Percentiles rank a stretch among this genome's conserved stretches.
phyloP scores from a whole-genome alignment of 306 rosid species.

The Potentilla sterilis region DNA sequence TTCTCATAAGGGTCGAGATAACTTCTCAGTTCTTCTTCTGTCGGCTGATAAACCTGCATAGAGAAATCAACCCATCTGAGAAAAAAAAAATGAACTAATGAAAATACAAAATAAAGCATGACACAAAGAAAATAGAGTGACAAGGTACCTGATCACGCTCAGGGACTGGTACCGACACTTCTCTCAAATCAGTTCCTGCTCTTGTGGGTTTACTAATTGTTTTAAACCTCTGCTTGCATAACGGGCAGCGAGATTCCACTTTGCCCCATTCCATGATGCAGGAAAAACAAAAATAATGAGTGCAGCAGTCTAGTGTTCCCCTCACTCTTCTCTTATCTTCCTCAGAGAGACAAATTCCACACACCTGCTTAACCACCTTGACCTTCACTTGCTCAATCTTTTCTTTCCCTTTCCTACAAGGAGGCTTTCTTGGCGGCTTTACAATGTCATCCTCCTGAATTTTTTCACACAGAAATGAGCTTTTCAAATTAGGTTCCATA shows the following conservation, averaged over 20 bases:
- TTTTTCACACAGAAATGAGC: slow-evolving; percentile 39
- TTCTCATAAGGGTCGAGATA: slow-evolving; percentile 88
- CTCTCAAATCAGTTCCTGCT: slow-evolving; percentile 67
- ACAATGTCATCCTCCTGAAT: slow-evolving; percentile 36
- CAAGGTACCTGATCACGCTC: slow-evolving; percentile 95
- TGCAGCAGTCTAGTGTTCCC: slow-evolving; percentile 86
- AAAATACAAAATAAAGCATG: slow-evolving; percentile 20
- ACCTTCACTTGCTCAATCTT: slow-evolving; percentile 65
- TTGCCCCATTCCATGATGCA: slow-evolving; percentile 99
- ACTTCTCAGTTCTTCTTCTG: slow-evolving; percentile 97
- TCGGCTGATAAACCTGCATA: slow-evolving; percentile 92
- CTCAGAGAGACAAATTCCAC: slow-evolving; percentile 93
- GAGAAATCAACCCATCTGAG: slow-evolving; percentile 22
- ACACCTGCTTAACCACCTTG: slow-evolving; percentile 69
- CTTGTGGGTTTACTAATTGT: slow-evolving; percentile 77
- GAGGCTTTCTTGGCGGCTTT: slow-evolving; percentile 49
- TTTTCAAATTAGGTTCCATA: slow-evolving; percentile 48
- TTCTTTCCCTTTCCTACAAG: slow-evolving; percentile 78
- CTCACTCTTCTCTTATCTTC: slow-evolving; percentile 88
- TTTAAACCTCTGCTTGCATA: slow-evolving; percentile 96
- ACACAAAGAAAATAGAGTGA: slow-evolving; percentile 13
- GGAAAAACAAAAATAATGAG: slow-evolving; percentile 86
- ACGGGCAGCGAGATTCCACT: slow-evolving; percentile 96
- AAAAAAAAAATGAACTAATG: slow-evolving; percentile 9
- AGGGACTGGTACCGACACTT: slow-evolving; percentile 63